A percentile compares a stretch with the other conserved stretches of the same genome.
Evolutionary conservation across 208 protist species (phyloP).

Genomic region (Lotmaria passim): DNA sequence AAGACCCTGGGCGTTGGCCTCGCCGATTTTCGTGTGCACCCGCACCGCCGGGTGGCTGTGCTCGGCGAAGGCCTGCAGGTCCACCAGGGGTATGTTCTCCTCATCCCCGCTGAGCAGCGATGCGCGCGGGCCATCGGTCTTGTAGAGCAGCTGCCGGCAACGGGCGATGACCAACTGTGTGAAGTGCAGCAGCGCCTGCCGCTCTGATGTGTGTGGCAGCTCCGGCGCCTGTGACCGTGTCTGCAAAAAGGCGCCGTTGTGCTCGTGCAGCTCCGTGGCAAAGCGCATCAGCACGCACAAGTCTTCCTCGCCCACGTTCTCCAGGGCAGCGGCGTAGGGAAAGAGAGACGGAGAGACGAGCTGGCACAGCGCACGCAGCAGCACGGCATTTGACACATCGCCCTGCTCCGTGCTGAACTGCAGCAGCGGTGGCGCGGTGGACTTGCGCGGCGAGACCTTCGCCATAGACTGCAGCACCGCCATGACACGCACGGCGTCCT

Average conservation of each 20-base stretch:
- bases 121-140: constrained; percentile 41
- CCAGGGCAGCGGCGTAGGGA: constrained; percentile 41
- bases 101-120: constrained; percentile 75
- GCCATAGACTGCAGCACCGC: constrained; percentile 27
- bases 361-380: constrained; percentile 41
- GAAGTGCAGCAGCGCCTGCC: constrained; percentile 37
- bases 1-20: constrained; percentile 72
- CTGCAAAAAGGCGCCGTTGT: constrained; percentile 58
- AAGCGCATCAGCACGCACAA: constrained; percentile 68
- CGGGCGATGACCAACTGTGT: constrained; percentile 53
- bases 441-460: not conserved
- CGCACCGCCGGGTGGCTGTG: constrained; percentile 53
- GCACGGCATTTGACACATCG: constrained; percentile 13
- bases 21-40: constrained; percentile 78
- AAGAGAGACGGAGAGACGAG: constrained; percentile 54
- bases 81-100: constrained; percentile 71
- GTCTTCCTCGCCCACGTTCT: constrained; percentile 67
- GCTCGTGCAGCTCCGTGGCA: constrained; percentile 50
- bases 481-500: constrained; percentile 65
- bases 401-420: constrained; percentile 11
- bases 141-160: constrained; percentile 70
- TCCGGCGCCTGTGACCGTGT: not conserved
- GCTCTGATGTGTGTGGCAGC: not conserved
- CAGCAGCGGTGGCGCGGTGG: not conserved
- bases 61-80: constrained; percentile 69